Evolutionary conservation across 805 yeast genomes (phyloP), one percentile per base, ranked within the genome.

Genomic region (Ogataea siamensis): DNA sequence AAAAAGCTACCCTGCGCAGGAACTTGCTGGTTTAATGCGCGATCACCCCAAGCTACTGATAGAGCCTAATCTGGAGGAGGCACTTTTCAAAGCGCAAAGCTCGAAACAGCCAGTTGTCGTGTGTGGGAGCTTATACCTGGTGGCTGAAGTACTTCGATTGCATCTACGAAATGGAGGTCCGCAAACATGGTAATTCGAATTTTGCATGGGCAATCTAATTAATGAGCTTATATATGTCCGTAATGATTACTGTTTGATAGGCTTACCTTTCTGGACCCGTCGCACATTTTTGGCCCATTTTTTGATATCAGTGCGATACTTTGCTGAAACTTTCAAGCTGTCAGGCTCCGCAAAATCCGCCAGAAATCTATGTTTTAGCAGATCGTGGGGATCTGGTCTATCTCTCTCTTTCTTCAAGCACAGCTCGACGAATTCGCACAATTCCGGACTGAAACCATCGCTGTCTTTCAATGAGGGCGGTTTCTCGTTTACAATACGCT

Each of bases 401-500:
- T 70, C 73, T 30, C 80, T 86, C 45, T 83, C 88, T 55, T 83
- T 86, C 29, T 76, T 69, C 53, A 88, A 68, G 53, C 97, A 89
- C 26, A 73, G 63, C 45, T 79, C 81, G 12, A 91, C 82, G 57
- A 89, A 87, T 34, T 70, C 70, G 46, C 86, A 74, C 47, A 89
- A 66, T 23, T 60, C 68, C 2, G 58, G 47, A 29, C 77, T 74
- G 51, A 67, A 80, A 51, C 76, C 53, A 39, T 71, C 62, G 50
- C 55, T 49, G 44, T 68, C 50, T 21, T 58, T 49, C 32, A 89
- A 68, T 1, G 73, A 67, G 8, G 99, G 99, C 0, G 97, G 88
- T 2, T 80, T 80, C 58, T 93, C 99, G 54, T 89, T 87, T 16
- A 93, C 99, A 28, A 93, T 89, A 51, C 96, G 68, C 64, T 93